Evolutionary conservation across 2,329 filamentous ascomycete species (phyloP), one percentile per base, ranked within the genome.

Genomic region (Cryphonectria nitschkei): DNA sequence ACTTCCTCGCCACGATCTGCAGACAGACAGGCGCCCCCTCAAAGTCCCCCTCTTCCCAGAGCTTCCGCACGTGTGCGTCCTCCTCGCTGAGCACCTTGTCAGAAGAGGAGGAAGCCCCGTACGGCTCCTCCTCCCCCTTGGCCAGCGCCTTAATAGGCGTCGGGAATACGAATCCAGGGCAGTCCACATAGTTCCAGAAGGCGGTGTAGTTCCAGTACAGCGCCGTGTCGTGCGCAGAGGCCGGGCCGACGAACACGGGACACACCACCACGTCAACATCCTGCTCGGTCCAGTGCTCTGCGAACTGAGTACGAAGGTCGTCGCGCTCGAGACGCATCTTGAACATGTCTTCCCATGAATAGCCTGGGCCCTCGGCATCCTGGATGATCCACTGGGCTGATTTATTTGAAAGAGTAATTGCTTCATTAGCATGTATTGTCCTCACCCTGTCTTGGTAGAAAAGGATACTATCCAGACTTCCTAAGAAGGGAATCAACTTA

Each of bases 201-300:
- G 79, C 78, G 1, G 80, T 81, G 72, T 82, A 81, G 0, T 78
- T 79, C 80, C 80, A 80, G 73, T 80, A 78, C 7, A 78, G 74
- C 0, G 77, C 76, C 14, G 80, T 80, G 32, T 82, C 80, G 64
- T 82, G 81, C 5, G 73, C 74, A n/a, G 75, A 75, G 0, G 81
- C 81, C 2, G 81, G 79, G 2, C 81, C 80, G 22, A 81, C 76
- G 58, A 79, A 82, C 0, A 77, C 76, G 1, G 81, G 81, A 2
- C 79, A 76, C 11, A 82, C 67, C 37, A 82, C 73, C 0, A 82
- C 74, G 58, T 82, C 80, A n/a, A 82, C 78, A 41, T 81, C 79
- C 70, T 81, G 79, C 5, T 72, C 70, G 1, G 76, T 70, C 81
- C 80, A 82, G 75, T 78, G 78, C 69, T 73, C 69, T 2, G 79